phyloP scores from a whole-genome alignment of 2,329 filamentous ascomycete species.

The Aschersonia sp. region DNA sequence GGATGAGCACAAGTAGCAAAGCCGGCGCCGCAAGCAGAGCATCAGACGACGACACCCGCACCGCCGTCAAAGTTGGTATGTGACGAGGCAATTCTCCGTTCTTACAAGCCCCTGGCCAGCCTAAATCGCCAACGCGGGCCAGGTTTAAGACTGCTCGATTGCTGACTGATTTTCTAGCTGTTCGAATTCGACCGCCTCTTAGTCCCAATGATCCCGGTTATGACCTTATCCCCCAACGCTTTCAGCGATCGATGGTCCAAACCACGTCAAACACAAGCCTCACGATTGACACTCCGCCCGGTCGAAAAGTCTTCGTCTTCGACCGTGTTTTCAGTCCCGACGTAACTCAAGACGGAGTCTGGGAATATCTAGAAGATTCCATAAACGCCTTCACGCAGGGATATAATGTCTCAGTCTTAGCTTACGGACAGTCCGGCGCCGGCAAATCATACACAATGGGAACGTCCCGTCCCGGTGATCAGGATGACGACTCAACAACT shows the following conservation, averaged over 20 bases:
- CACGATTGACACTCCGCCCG: constrained; percentile 80
- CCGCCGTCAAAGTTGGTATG: constrained; percentile 92
- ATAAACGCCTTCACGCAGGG: constrained; percentile 84
- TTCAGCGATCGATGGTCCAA: constrained; percentile 85
- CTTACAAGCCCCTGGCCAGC: too few species aligned
- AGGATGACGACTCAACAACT: constrained; percentile 57
- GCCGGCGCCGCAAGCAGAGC: constrained; percentile 63
- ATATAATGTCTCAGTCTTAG: constrained; percentile 95
- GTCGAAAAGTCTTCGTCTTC: constrained; percentile 90
- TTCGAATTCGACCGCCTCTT: constrained; percentile 82
- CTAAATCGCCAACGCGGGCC: not conserved
- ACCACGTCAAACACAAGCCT: constrained; percentile 75
- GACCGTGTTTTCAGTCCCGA: constrained; percentile 86
- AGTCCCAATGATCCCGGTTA: constrained; percentile 76
- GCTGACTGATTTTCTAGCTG: constrained; percentile 39
- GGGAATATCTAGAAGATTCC: constrained; percentile 87
- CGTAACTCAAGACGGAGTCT: constrained; percentile 74
- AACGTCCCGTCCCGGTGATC: constrained; percentile 73
- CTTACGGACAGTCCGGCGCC: constrained; percentile 93
- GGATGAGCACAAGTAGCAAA: constrained; percentile 74
- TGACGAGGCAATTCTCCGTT: not conserved
- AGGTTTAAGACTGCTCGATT: not conserved
- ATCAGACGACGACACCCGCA: constrained; percentile 81
- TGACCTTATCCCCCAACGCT: constrained; percentile 90
- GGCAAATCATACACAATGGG: constrained; percentile 99